phyloP scores from a whole-genome alignment of 129 eudicot genomes.

The Dittrichia graveolens region DNA sequence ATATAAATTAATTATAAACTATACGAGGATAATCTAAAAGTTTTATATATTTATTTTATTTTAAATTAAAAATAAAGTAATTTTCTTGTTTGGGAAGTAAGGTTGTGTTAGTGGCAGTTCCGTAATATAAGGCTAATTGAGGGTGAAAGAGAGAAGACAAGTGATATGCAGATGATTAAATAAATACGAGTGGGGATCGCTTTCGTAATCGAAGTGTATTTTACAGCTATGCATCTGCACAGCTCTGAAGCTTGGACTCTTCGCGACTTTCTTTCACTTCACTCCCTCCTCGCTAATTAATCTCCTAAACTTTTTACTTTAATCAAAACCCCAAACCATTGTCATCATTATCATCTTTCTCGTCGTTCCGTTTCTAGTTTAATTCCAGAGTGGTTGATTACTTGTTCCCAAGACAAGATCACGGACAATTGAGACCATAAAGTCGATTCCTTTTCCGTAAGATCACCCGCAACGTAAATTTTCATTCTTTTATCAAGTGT shows the following conservation, averaged over 20 bases:
- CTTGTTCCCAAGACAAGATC: constrained; percentile 12
- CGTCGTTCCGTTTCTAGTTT: constrained; percentile 9
- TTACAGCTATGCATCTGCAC: constrained; percentile 34
- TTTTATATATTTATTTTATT: too few relatives aligned
- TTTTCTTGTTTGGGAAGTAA: too few relatives aligned
- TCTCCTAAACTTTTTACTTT: background rate
- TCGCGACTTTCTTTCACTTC: constrained; percentile 33
- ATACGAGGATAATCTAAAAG: too few relatives aligned
- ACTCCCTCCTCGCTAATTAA: constrained; percentile 19
- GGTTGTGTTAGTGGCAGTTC: too few relatives aligned
- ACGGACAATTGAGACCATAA: constrained; percentile 18
- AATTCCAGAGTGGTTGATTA: constrained; percentile 20
- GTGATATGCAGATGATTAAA: background rate
- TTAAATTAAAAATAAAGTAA: too few relatives aligned
- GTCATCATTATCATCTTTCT: constrained; percentile 1
- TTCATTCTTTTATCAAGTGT: background rate
- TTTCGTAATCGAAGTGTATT: constrained; percentile 23
- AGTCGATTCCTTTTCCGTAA: constrained; percentile 31
- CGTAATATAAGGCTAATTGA: too few relatives aligned
- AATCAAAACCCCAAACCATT: constrained; percentile 21
- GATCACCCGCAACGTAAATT: background rate
- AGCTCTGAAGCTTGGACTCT: constrained; percentile 27
- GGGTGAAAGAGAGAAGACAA: too few relatives aligned
- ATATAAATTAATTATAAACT: too few relatives aligned
- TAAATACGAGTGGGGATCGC: constrained; percentile 29